Base-by-base conservation (phyloP, 805 yeast species). In the Saccharomycopsis sp. region DNA sequence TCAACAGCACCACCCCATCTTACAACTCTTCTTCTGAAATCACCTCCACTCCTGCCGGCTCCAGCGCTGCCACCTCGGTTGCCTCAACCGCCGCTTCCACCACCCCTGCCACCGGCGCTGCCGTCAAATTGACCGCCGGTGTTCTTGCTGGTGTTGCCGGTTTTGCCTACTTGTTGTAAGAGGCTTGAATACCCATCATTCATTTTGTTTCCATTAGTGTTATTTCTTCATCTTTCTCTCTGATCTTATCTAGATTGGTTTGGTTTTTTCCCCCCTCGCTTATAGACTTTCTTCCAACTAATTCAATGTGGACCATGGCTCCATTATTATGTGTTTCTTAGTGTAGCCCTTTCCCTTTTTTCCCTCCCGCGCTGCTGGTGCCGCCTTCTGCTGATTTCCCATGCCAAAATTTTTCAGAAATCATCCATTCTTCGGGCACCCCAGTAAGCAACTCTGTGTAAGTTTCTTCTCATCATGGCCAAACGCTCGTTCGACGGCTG, bases 401-500 rank as follows among this genome's bases (percentile, higher is more conserved):
- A n/a, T n/a, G n/a, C n/a, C n/a, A n/a, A n/a, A n/a, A n/a, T n/a
- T 25, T 25, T 25, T 9, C n/a, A 25, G 27, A 25, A 25, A 10
- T 25, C 27, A n/a, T 10, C n/a, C 9, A 25, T 25, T 25, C 27
- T 9, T 25, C n/a, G n/a, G 27, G n/a, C 27, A 25, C 27, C 9
- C n/a, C 12, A 9, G 9, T 25, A 25, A 19, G 12, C 39, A 9
- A 20, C n/a, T 16, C 39, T 36, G 19, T 39, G n/a, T 29, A 16
- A 22, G 21, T 16, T 30, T 16, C 15, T n/a, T 36, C 5, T 17
- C 15, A 19, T 17, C 19, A 22, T 10, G 9, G n/a, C 16, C 12
- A 34, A 35, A 35, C 10, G 39, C 8, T 35, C 92, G 0, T 86
- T 84, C 54, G 77, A 82, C 0, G 96, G 95, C 1, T 87, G 96